A percentile compares a stretch with the other conserved stretches of the same genome.
Conservation (phyloP, 2,329 filamentous ascomycete genomes). For the Sporothrix brasiliensis region DNA sequence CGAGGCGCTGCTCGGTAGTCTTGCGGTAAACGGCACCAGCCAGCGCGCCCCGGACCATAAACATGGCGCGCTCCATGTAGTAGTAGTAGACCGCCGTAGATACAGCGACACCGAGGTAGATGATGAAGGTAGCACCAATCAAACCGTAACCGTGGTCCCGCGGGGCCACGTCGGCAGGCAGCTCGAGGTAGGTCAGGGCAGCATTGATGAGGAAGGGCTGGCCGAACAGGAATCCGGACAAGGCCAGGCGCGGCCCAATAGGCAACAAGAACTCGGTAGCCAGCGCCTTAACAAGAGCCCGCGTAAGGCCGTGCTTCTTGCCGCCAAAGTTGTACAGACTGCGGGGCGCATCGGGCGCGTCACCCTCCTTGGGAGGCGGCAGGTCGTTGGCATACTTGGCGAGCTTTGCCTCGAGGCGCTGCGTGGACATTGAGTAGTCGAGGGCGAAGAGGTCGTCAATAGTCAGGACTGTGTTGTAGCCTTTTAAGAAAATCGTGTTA, state of each 20-base stretch:
- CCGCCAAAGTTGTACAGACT: conserved; percentile 25
- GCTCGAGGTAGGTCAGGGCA: conserved; percentile 42
- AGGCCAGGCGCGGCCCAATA: conserved; percentile 39
- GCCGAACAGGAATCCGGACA: conserved; percentile 42
- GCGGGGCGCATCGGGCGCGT: not conserved
- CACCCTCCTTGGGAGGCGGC: conserved; percentile 24
- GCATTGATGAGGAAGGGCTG: conserved; percentile 44
- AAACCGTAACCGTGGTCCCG: conserved; percentile 47
- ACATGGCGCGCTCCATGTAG: conserved; percentile 43
- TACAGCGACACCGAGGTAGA: conserved; percentile 49
- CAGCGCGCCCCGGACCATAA: conserved; percentile 41
- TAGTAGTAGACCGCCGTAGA: conserved; percentile 48
- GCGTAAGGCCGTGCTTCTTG: conserved; percentile 32
- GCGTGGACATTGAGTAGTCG: conserved; percentile 36
- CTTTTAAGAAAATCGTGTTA: conserved; percentile 43
- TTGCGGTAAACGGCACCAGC: conserved; percentile 43
- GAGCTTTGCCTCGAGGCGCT: conserved; percentile 34
- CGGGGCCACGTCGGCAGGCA: conserved; percentile 19
- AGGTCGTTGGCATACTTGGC: conserved; percentile 27
- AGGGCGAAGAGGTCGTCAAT: conserved; percentile 44
- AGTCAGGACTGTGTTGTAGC: conserved; percentile 44
- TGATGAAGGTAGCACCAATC: conserved; percentile 47
- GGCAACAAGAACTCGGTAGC: conserved; percentile 38
- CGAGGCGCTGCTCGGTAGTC: conserved; percentile 37
- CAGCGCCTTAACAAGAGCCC: conserved; percentile 35